phyloP scores from a whole-genome alignment of 257 asterid species.

The Plectranthus barbatus region DNA sequence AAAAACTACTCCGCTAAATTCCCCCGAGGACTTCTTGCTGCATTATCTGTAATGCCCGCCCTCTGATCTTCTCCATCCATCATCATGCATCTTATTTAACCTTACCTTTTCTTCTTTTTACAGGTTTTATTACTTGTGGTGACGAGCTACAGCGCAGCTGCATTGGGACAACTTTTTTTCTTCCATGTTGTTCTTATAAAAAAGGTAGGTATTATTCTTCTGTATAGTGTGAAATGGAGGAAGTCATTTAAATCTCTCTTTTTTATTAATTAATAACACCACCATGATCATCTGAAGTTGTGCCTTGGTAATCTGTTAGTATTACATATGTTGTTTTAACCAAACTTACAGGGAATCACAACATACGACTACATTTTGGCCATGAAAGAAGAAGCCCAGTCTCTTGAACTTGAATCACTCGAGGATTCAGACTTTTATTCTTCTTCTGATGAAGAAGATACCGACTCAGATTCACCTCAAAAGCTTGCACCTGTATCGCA shows the following conservation, averaged over 20 bases:
- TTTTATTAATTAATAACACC: too few species aligned
- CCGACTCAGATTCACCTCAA: constrained; percentile 49
- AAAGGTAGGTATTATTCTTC: constrained; percentile 70
- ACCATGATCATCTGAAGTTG: too few species aligned
- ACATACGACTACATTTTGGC: constrained; percentile 92
- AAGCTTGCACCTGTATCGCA: constrained; percentile 39
- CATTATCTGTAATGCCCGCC: constrained; percentile 54
- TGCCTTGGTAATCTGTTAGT: too few species aligned
- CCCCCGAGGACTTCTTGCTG: constrained; percentile 81
- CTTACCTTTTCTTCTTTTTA: background rate
- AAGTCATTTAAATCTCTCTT: too few species aligned
- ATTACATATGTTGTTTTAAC: too few species aligned
- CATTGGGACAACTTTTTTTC: constrained; percentile 88
- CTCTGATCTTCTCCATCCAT: background rate
- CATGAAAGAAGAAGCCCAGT: constrained; percentile 73
- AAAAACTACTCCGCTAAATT: constrained; percentile 44
- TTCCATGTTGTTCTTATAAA: constrained; percentile 86
- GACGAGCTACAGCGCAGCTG: constrained; percentile 69
- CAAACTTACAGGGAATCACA: constrained; percentile 92
- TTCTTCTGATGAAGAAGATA: constrained; percentile 34
- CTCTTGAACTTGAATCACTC: constrained; percentile 53
- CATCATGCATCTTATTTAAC: background rate
- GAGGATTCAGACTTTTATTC: constrained; percentile 79
- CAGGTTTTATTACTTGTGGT: constrained; percentile 60
- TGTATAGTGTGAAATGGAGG: background rate